phyloP scores from a whole-genome alignment of 176 grass and related monocot species.

The Tillandsia fasciculata region DNA sequence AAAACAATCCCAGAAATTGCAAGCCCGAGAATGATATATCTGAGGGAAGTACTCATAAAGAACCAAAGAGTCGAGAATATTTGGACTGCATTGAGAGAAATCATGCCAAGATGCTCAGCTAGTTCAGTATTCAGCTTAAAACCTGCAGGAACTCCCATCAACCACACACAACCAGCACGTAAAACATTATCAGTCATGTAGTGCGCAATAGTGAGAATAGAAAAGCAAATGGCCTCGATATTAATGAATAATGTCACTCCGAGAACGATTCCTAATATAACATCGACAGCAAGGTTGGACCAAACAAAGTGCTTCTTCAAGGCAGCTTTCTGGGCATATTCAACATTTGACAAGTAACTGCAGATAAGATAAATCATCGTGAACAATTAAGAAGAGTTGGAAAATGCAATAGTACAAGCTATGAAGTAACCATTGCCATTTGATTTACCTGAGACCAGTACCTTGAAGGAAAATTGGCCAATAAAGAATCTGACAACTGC shows the following conservation, averaged over 20 bases:
- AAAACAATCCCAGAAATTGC: slow-evolving; percentile 57
- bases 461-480: slow-evolving; percentile 84
- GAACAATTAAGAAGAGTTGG: background rate
- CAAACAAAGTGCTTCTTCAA: slow-evolving; percentile 55
- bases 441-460: slow-evolving; percentile 45
- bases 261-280: slow-evolving; percentile 62
- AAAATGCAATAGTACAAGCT: background rate
- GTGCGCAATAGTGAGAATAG: slow-evolving; percentile 33
- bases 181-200: slow-evolving; percentile 57
- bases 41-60: slow-evolving; percentile 46
- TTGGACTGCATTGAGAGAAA: slow-evolving; percentile 79
- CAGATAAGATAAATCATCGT: slow-evolving; percentile 12
- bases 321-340: slow-evolving; percentile 60
- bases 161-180: slow-evolving; percentile 85
- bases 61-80: slow-evolving; percentile 88
- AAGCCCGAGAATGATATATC: slow-evolving; percentile 40
- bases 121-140: slow-evolving; percentile 95
- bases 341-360: slow-evolving; percentile 49
- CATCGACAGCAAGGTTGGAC: slow-evolving; percentile 62
- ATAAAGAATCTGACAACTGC: slow-evolving; percentile 81
- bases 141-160: slow-evolving; percentile 94
- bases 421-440: background rate
- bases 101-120: slow-evolving; percentile 79
- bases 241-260: slow-evolving; percentile 44
- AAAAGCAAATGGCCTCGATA: slow-evolving; percentile 47